Evolutionary conservation across 129 eudicot species (phyloP).

Genomic region (Centella asiatica): DNA sequence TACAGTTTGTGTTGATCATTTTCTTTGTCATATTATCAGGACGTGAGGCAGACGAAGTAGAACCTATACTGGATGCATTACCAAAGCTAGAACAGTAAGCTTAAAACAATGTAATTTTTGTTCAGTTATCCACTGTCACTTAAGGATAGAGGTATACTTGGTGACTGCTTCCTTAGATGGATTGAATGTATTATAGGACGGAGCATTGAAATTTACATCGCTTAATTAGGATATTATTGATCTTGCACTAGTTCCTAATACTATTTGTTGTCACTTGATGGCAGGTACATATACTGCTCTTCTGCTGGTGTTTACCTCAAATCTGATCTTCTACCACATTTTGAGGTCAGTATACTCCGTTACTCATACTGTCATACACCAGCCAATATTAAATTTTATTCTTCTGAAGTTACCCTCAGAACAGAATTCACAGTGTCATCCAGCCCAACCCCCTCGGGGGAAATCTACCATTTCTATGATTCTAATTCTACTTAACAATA

Average conservation of each 20-base stretch:
- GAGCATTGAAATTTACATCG: not conserved
- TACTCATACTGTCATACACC: not conserved
- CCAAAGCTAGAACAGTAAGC: constrained; percentile 96
- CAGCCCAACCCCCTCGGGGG: too few relatives aligned
- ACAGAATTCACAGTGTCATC: too few relatives aligned
- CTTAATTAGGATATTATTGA: not conserved
- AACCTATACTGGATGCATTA: constrained; percentile 87
- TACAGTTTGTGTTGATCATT: not conserved
- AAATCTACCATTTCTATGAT: too few relatives aligned
- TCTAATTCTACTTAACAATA: too few relatives aligned
- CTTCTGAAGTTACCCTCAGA: not conserved
- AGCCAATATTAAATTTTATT: not conserved
- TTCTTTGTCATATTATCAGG: constrained; percentile 34
- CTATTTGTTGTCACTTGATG: constrained; percentile 2
- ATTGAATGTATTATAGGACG: too few relatives aligned
- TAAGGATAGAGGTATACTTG: not conserved
- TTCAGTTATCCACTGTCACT: constrained; percentile 3
- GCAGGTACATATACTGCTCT: constrained; percentile 96
- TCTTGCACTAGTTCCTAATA: not conserved
- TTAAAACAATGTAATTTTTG: not conserved
- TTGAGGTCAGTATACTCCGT: constrained; percentile 52
- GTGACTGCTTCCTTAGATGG: too few relatives aligned
- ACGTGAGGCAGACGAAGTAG: constrained; percentile 92
- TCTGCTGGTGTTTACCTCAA: constrained; percentile 98
- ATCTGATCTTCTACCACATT: constrained; percentile 80